Percentiles rank a stretch among this genome's conserved stretches.
phyloP scores from a whole-genome alignment of 2,329 filamentous ascomycete species.

The Aaosphaeria arxii region DNA sequence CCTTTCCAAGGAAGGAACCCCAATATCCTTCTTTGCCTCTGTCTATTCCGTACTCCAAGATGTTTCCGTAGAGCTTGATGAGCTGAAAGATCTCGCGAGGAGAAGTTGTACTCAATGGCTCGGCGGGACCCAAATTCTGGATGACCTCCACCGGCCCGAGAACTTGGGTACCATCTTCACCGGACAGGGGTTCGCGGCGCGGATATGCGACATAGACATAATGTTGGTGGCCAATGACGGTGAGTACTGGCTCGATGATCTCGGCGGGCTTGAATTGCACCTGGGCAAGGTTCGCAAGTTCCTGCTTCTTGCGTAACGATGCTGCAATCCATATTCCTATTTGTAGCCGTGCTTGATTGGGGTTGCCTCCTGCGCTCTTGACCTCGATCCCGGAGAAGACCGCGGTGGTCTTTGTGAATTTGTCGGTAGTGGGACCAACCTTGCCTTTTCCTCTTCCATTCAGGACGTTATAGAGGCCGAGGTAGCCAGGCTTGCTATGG shows the following conservation, averaged over 20 bases:
- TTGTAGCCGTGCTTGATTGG: conserved; percentile 14
- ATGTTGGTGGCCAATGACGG: conserved; percentile 14
- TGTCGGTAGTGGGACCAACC: conserved; percentile 9
- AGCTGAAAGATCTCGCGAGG: conserved; percentile 11
- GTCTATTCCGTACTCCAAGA: conserved; percentile 4
- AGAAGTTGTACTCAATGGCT: conserved; percentile 10
- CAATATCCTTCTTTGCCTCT: neutral
- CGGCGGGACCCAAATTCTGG: conserved; percentile 7
- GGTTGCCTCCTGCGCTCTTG: conserved; percentile 11
- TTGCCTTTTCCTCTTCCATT: conserved; percentile 3
- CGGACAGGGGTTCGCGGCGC: conserved; percentile 1
- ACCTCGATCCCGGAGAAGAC: conserved; percentile 17
- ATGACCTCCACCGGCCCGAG: conserved; percentile 4
- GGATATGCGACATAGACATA: conserved; percentile 12
- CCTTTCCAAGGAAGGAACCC: neutral
- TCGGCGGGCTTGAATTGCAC: neutral
- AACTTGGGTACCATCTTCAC: conserved; percentile 5
- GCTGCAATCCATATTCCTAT: conserved; percentile 16
- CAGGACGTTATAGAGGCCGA: conserved; percentile 7
- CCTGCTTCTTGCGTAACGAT: conserved; percentile 14
- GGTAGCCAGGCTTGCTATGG: conserved; percentile 6
- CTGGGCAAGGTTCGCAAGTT: conserved; percentile 3
- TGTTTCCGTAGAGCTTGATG: conserved; percentile 3
- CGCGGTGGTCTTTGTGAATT: conserved; percentile 3
- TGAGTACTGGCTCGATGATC: conserved; percentile 10